phyloP scores from a whole-genome alignment of 192 early-diverging fungal species.

The Dissophora ornata region DNA sequence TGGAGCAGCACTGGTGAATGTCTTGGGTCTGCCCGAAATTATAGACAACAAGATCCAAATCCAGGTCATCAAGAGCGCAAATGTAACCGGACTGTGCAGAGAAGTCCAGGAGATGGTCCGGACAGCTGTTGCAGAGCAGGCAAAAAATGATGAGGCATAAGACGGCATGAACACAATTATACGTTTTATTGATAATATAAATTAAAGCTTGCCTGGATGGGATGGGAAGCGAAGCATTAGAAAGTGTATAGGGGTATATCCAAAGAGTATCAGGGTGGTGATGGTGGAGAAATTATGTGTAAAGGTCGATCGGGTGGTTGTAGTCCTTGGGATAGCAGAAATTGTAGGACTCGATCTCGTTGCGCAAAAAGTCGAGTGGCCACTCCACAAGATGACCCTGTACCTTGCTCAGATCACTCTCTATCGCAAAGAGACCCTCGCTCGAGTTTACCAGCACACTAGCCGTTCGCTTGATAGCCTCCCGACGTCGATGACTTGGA shows the following conservation, averaged over 20 bases:
- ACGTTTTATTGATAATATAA: too few species aligned
- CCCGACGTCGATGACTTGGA: not conserved
- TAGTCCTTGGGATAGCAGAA: slow-evolving; percentile 55
- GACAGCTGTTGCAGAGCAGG: slow-evolving; percentile 28
- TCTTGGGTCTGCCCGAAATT: slow-evolving; percentile 28
- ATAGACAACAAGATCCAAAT: slow-evolving; percentile 21
- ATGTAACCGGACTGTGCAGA: slow-evolving; percentile 33
- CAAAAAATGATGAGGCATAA: not conserved
- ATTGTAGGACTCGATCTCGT: slow-evolving; percentile 56
- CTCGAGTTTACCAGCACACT: slow-evolving; percentile 32
- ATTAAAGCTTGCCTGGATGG: too few species aligned
- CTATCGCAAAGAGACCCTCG: slow-evolving; percentile 30
- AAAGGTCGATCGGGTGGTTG: slow-evolving; percentile 54
- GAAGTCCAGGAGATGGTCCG: slow-evolving; percentile 51
- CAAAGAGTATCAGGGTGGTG: too few species aligned
- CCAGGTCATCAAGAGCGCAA: slow-evolving; percentile 18
- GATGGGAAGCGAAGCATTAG: too few species aligned
- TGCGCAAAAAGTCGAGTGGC: slow-evolving; percentile 62
- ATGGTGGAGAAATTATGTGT: slow-evolving; percentile 39
- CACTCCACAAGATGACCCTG: slow-evolving; percentile 67
- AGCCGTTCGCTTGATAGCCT: slow-evolving; percentile 37
- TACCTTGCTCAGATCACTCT: slow-evolving; percentile 49
- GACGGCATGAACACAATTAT: too few species aligned
- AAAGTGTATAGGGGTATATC: slow-evolving; percentile 1
- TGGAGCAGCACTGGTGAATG: slow-evolving; percentile 35